These are phyloP conservation scores for Pleurotus citrinopileatus DNA, from an alignment of 768 basidiomycete species.

Conservation along the genomic window DNA sequence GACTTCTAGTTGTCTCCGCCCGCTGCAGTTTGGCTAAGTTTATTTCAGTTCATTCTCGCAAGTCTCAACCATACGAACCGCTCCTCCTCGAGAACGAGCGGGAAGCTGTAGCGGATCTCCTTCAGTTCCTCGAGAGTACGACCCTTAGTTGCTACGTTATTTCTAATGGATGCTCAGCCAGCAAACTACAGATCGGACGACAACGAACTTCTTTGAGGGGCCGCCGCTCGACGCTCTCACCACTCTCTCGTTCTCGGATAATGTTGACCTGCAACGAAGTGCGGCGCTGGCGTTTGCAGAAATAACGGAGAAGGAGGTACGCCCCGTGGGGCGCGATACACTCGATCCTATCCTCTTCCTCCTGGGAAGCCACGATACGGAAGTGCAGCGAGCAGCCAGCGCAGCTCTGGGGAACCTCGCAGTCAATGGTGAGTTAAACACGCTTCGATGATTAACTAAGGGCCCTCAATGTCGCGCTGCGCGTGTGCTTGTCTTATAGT, in stretches of 20 bases:
- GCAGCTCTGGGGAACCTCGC: conserved; percentile 97
- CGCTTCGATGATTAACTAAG: conserved; percentile 10
- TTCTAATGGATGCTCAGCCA: background rate
- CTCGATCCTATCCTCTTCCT: conserved; percentile 98
- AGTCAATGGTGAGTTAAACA: conserved; percentile 80
- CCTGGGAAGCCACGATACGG: conserved; percentile 95
- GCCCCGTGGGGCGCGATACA: conserved; percentile 94
- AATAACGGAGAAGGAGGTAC: conserved; percentile 99
- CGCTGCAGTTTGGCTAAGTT: conserved; percentile 19
- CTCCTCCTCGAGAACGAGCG: conserved; percentile 89
- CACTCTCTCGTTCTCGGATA: conserved; percentile 97
- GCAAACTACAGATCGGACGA: conserved; percentile 76
- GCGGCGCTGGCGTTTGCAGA: conserved; percentile 98
- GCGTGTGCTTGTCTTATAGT: conserved; percentile 43
- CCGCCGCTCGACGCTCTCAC: conserved; percentile 90
- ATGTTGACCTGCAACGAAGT: conserved; percentile 97
- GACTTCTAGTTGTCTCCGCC: conserved; percentile 25
- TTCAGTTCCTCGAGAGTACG: conserved; percentile 97
- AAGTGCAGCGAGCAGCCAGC: conserved; percentile 97
- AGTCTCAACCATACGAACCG: conserved; percentile 85
- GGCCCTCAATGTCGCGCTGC: conserved; percentile 5
- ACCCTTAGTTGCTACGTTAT: conserved; percentile 9
- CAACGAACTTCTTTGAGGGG: conserved; percentile 98
- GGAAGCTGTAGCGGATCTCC: conserved; percentile 95
- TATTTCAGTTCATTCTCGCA: conserved; percentile 68